A percentile compares a stretch with the other conserved stretches of the same genome.
phyloP scores from a whole-genome alignment of 2,329 filamentous ascomycete genomes.

The Colletotrichum brevisporum region DNA sequence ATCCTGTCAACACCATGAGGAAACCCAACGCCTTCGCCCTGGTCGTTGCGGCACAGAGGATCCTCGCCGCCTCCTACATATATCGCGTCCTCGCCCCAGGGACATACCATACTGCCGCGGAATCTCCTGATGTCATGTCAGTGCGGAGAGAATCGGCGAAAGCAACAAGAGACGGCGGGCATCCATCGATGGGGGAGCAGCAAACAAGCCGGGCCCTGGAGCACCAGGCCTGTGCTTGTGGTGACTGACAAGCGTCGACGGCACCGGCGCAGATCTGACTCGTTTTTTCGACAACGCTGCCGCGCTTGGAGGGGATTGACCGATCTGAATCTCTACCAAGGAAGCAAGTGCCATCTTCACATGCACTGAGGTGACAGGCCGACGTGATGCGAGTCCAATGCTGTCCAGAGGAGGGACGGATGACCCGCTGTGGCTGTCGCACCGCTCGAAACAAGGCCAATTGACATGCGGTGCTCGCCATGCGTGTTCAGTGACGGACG shows the following conservation, averaged over 20 bases:
- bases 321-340: constrained; percentile 29
- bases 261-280: constrained; percentile 28
- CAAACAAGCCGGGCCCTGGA: constrained; percentile 4
- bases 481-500: constrained; percentile 18
- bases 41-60: constrained; percentile 7
- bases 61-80: constrained; percentile 11
- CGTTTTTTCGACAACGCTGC: constrained; percentile 9
- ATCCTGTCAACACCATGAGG: constrained; percentile 18
- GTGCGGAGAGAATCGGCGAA: constrained; percentile 8
- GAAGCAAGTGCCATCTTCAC: constrained; percentile 37
- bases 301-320: constrained; percentile 15
- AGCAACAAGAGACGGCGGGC: neutral
- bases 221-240: neutral
- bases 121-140: constrained; percentile 28
- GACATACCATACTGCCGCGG: constrained; percentile 14
- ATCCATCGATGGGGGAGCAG: too few species aligned
- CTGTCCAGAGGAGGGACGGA: constrained; percentile 3
- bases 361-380: constrained; percentile 23
- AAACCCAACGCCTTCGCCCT: constrained; percentile 14
- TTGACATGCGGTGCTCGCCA: neutral
- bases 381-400: neutral
- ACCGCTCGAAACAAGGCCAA: constrained; percentile 27
- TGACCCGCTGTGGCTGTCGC: constrained; percentile 28
- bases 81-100: constrained; percentile 14
- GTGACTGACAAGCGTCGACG: constrained; percentile 8